Percentiles rank a stretch among this genome's conserved stretches.
phyloP scores from a whole-genome alignment of 2,329 filamentous ascomycete genomes.

The Colletotrichum camelliae region DNA sequence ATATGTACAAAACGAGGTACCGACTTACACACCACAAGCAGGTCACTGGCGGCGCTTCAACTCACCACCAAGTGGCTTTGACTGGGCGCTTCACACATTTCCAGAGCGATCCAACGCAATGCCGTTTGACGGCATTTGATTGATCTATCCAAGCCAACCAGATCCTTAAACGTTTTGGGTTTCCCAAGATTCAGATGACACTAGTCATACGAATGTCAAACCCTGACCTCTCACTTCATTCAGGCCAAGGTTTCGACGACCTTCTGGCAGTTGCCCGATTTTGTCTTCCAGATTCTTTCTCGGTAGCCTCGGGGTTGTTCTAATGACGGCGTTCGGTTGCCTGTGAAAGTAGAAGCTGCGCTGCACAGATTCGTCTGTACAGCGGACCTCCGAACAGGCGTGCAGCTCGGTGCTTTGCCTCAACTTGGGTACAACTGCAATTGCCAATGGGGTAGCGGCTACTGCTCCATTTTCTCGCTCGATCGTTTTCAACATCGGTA shows the following conservation, averaged over 20 bases:
- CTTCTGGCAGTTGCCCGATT: background rate
- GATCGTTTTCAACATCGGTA: background rate
- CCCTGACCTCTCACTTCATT: background rate
- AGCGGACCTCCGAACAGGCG: background rate
- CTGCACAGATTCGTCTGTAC: background rate
- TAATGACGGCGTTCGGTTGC: background rate
- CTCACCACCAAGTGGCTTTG: background rate
- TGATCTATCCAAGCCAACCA: background rate
- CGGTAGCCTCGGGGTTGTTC: background rate
- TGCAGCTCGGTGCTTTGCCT: background rate
- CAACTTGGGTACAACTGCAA: background rate
- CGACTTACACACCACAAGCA: background rate
- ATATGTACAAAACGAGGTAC: slow-evolving; percentile 6
- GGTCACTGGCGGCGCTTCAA: background rate
- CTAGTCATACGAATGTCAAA: background rate
- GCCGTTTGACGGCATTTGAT: too few species aligned
- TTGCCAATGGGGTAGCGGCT: background rate
- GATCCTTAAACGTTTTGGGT: background rate
- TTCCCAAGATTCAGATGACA: background rate
- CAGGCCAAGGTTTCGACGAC: background rate
- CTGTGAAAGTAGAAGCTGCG: background rate
- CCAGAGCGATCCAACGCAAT: background rate
- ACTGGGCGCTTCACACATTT: background rate
- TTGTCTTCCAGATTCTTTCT: background rate
- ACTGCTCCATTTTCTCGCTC: background rate